Conservation (phyloP, 2,329 filamentous ascomycete species). For the Passalora sequoiae region DNA sequence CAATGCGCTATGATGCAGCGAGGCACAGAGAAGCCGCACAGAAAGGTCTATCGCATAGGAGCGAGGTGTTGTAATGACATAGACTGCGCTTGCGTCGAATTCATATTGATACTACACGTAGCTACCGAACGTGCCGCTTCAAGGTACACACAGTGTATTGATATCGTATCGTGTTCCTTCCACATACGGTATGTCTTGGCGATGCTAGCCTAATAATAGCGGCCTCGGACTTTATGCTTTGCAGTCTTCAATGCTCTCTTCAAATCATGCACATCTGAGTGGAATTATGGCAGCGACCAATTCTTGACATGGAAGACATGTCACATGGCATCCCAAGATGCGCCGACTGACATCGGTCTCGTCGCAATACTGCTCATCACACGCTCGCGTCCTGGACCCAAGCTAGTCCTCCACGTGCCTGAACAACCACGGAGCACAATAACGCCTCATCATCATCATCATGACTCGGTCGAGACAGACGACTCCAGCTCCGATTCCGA, state of each 20-base stretch:
- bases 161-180: no score
- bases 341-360: slow-evolving; percentile 32
- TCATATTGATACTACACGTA: no score
- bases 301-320: background rate
- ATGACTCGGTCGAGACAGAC: slow-evolving; percentile 11
- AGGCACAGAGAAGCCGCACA: background rate
- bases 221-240: background rate
- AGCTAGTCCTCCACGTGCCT: slow-evolving; percentile 82
- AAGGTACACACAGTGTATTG: no score
- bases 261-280: background rate
- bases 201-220: background rate
- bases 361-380: slow-evolving; percentile 71
- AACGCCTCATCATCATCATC: background rate
- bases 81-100: background rate
- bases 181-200: background rate
- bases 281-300: no score
- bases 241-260: no score
- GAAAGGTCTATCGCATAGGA: background rate
- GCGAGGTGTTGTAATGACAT: slow-evolving; percentile 1
- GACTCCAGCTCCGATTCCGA: slow-evolving; percentile 14
- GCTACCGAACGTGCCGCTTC: no score
- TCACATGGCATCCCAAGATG: background rate
- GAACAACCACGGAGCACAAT: slow-evolving; percentile 12
- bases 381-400: slow-evolving; percentile 71
- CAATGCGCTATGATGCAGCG: no score